A percentile compares a stretch with the other conserved stretches of the same genome.
These are phyloP conservation scores for Metschnikowia lunata DNA, from an alignment of 805 yeast genomes.

Conservation along the genomic window DNA sequence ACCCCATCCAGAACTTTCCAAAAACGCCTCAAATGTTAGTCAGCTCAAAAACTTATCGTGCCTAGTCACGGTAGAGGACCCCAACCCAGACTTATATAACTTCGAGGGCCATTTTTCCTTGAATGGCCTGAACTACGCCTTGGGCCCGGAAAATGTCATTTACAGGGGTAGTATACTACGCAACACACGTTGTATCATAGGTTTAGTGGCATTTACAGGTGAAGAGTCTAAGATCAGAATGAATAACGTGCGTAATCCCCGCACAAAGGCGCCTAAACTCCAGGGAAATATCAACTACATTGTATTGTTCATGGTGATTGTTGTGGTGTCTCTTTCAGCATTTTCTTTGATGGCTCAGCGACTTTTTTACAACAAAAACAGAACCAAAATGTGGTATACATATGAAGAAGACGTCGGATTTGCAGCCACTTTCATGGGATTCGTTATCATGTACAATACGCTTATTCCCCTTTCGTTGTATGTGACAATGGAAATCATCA, in stretches of 20 bases:
- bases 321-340: conserved; percentile 69
- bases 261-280: conserved; percentile 89
- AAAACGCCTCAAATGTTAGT: conserved; percentile 44
- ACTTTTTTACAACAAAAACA: conserved; percentile 39
- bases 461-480: conserved; percentile 91
- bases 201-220: conserved; percentile 87
- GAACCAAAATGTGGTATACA: conserved; percentile 65
- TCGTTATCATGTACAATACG: conserved; percentile 94
- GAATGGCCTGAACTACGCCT: conserved; percentile 42
- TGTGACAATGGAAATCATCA: conserved; percentile 94
- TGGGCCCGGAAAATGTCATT: conserved; percentile 77
- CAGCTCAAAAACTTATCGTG: conserved; percentile 49
- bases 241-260: conserved; percentile 87
- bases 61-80: conserved; percentile 75
- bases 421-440: conserved; percentile 91
- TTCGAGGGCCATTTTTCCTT: conserved; percentile 73
- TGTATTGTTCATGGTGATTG: conserved; percentile 80
- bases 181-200: conserved; percentile 71
- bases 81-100: conserved; percentile 85
- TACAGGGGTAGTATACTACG: conserved; percentile 89
- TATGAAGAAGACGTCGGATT: conserved; percentile 69
- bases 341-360: conserved; percentile 81
- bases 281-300: conserved; percentile 80
- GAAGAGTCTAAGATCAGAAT: conserved; percentile 93
- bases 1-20: conserved; percentile 62